Percentiles rank a stretch among this genome's conserved stretches.
phyloP scores from a whole-genome alignment of 805 yeast species.

The Yamadazyma olivae region DNA sequence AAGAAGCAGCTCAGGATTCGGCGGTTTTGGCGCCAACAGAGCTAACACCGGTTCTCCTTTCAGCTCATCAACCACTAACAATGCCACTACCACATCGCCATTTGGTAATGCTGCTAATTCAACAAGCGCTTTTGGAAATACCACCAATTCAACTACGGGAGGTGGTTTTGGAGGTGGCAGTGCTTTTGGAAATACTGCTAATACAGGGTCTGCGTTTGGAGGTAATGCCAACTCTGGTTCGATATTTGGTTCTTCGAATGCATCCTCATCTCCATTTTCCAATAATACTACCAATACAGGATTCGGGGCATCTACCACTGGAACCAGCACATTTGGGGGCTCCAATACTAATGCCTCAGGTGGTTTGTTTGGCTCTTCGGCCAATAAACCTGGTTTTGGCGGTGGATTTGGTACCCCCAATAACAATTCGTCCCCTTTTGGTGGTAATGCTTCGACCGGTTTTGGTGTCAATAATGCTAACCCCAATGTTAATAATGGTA shows the following conservation, averaged over 20 bases:
- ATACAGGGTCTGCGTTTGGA: slow-evolving; percentile 32
- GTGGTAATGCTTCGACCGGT: slow-evolving; percentile 15
- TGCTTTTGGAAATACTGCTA: slow-evolving; percentile 20
- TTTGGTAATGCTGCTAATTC: slow-evolving; percentile 26
- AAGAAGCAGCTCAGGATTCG: slow-evolving; percentile 48
- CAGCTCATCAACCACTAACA: slow-evolving; percentile 24
- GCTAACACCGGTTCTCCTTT: slow-evolving; percentile 32
- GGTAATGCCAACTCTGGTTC: slow-evolving; percentile 32
- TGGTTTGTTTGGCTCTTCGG: slow-evolving; percentile 26
- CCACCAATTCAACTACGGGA: slow-evolving; percentile 11
- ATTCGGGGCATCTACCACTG: slow-evolving; percentile 7
- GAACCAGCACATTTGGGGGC: slow-evolving; percentile 23
- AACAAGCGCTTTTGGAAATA: slow-evolving; percentile 23
- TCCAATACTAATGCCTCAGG: slow-evolving; percentile 14
- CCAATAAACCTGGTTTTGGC: slow-evolving; percentile 19
- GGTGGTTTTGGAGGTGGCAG: slow-evolving; percentile 5
- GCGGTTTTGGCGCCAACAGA: slow-evolving; percentile 39
- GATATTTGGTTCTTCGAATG: slow-evolving; percentile 31
- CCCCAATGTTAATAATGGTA: slow-evolving; percentile 53
- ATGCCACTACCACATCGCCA: slow-evolving; percentile 27
- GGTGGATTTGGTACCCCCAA: slow-evolving; percentile 18
- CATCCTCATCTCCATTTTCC: slow-evolving; percentile 17
- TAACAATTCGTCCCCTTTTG: slow-evolving; percentile 20
- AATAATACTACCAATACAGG: slow-evolving; percentile 11
- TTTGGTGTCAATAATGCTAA: slow-evolving; percentile 29